Conservation (phyloP, 2,329 filamentous ascomycete species). For the Neofusicoccum laricinum region DNA sequence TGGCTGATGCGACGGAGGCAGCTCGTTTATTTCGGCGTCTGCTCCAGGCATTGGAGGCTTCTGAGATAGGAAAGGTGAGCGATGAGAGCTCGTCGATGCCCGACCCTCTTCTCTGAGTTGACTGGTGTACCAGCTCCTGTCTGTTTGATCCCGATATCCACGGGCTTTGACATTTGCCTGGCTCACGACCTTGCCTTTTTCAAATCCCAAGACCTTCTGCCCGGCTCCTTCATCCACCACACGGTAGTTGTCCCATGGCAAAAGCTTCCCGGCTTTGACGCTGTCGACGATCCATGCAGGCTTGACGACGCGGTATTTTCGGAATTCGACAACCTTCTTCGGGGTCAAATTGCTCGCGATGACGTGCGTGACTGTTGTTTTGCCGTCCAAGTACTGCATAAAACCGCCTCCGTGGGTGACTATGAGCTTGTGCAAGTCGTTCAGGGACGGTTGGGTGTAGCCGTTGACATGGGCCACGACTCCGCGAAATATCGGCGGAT, state of each 20-base stretch:
- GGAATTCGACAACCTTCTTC: conserved; percentile 89
- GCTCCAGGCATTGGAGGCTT: conserved; percentile 26
- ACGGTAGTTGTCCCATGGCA: conserved; percentile 84
- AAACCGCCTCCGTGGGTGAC: conserved; percentile 94
- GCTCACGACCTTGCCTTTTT: conserved; percentile 62
- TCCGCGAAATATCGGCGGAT: conserved; percentile 84
- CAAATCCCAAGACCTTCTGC: conserved; percentile 71
- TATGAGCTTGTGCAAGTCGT: conserved; percentile 81
- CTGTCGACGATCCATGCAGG: conserved; percentile 94
- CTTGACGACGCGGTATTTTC: conserved; percentile 85
- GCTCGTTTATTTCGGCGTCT: conserved; percentile 28
- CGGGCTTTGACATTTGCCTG: conserved; percentile 59
- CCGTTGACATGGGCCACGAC: conserved; percentile 91
- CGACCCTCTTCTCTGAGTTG: conserved; percentile 55
- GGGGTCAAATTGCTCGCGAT: conserved; percentile 86
- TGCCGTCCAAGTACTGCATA: conserved; percentile 89
- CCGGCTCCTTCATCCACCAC: conserved; percentile 79
- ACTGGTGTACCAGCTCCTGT: conserved; percentile 76
- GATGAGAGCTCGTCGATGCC: conserved; percentile 22
- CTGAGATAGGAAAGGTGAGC: conserved; percentile 26
- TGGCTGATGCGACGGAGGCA: conserved; percentile 32
- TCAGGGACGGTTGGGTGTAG: conserved; percentile 91
- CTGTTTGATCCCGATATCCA: conserved; percentile 78
- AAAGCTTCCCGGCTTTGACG: conserved; percentile 71
- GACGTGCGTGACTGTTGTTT: conserved; percentile 94